phyloP scores from a whole-genome alignment of 805 yeast genomes.

The Nakazawaea ambrosiae region DNA sequence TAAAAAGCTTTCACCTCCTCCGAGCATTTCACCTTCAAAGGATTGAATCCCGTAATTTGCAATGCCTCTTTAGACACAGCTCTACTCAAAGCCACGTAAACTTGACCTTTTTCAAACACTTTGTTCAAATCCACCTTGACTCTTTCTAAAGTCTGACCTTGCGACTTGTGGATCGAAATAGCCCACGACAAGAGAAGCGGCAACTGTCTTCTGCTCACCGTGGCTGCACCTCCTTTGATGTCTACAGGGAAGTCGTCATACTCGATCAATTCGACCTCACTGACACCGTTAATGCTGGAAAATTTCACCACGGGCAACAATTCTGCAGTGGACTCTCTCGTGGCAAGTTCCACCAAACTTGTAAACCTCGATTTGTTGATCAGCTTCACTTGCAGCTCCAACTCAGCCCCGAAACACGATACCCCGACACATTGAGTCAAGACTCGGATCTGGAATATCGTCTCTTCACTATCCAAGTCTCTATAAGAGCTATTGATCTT shows the following conservation, averaged over 20 bases:
- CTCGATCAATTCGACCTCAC: conserved; percentile 23
- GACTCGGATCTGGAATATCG: conserved; percentile 14
- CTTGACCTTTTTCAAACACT: conserved; percentile 77
- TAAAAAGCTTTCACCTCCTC: conserved; percentile 58
- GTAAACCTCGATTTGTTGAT: conserved; percentile 14
- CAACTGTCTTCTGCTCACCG: conserved; percentile 44
- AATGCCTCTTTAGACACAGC: conserved; percentile 61
- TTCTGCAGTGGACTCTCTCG: conserved; percentile 15
- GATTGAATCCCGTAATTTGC: conserved; percentile 61
- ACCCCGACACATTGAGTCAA: conserved; percentile 10
- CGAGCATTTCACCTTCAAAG: conserved; percentile 49
- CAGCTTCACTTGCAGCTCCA: conserved; percentile 12
- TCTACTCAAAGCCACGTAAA: conserved; percentile 75
- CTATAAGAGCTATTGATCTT: conserved; percentile 17
- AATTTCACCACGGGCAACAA: conserved; percentile 42
- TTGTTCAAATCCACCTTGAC: conserved; percentile 61
- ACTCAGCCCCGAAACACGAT: conserved; percentile 14
- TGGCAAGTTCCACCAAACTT: conserved; percentile 19
- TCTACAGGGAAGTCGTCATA: conserved; percentile 29
- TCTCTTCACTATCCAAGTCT: conserved; percentile 19
- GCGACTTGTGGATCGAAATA: conserved; percentile 76
- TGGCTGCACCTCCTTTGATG: conserved; percentile 15
- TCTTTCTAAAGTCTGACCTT: conserved; percentile 73
- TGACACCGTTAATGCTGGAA: conserved; percentile 26
- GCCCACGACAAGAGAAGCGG: conserved; percentile 81